Evolutionary conservation across 768 basidiomycete genomes (phyloP), one percentile per base, ranked within the genome.

Genomic region (Phaeotremella skinneri): DNA sequence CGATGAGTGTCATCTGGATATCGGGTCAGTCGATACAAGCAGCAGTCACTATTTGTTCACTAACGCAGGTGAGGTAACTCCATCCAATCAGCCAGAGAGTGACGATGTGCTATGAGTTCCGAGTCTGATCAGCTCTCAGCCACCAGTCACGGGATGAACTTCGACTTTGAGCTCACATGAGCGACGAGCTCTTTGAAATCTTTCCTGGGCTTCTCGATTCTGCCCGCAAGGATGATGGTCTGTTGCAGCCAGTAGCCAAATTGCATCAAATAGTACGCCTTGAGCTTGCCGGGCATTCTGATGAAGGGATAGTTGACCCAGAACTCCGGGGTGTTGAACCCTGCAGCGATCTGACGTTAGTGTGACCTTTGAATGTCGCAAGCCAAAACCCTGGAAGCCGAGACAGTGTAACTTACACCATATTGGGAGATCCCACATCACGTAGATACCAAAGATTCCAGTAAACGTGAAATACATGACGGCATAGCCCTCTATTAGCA

Each of bases 171-270:
- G 60, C 75, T 52, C 47, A 79, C 79, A 74, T 99, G 96, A 0
- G 83, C 83, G 20, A 96, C 83, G 16, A 97, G 84, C 76, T 97
- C 94, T 20, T 75, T 67, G 74, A 87, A 91, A 75, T 99, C 96
- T 75, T 89, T 91, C 50, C 96, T 84, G 0, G 96, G 94, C 75
- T 96, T 97, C 79, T 99, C 96, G 14, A 99, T 82, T 47, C 85
- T 80, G 13, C 93, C 82, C 2, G 88, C 79, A 6, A 97, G 82
- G 17, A 99, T 62, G 20, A 98, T 78, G 60, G 93, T 82, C 75
- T 99, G 92, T 72, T 98, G 93, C 48, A 85, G 83, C 96, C 96
- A 98, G 77, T 96, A 97, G 1, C 92, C 82, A 59, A 84, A 83
- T 73, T 99, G 94, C 79, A 92, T 84, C 56, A 99, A 85, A 75